Evolutionary conservation across 306 rosid genomes (phyloP).

Genomic region (Dryas octopetala): DNA sequence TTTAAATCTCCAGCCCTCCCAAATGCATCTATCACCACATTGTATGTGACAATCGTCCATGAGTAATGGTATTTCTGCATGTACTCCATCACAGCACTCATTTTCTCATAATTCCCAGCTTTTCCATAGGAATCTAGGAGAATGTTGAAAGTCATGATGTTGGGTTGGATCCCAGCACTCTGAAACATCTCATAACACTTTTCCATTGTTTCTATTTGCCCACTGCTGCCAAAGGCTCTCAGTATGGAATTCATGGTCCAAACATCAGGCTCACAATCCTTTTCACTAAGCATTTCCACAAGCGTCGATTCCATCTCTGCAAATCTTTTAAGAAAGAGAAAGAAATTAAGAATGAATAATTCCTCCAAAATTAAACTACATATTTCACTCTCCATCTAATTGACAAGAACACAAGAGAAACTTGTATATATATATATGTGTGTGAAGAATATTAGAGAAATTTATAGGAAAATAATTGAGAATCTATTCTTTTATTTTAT

Average conservation of each 20-base stretch:
- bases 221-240: slow-evolving; percentile 81
- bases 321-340: slow-evolving; percentile 51
- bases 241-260: slow-evolving; percentile 97
- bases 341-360: slow-evolving; percentile 19
- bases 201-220: slow-evolving; percentile 92
- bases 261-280: slow-evolving; percentile 71
- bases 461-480: neutral
- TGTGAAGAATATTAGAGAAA: neutral
- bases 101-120: slow-evolving; percentile 53
- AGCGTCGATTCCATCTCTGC: slow-evolving; percentile 82
- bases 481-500: slow-evolving; percentile 1
- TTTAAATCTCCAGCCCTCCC: slow-evolving; percentile 90
- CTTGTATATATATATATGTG: too few species aligned
- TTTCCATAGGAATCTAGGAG: slow-evolving; percentile 85
- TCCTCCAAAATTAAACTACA: slow-evolving; percentile 14
- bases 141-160: slow-evolving; percentile 82
- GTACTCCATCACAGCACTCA: slow-evolving; percentile 94
- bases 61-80: slow-evolving; percentile 92
- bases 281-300: slow-evolving; percentile 69
- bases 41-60: slow-evolving; percentile 88
- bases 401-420: slow-evolving; percentile 24
- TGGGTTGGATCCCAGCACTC: slow-evolving; percentile 80
- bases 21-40: slow-evolving; percentile 86
- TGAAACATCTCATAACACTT: slow-evolving; percentile 85
- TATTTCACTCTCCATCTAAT: slow-evolving; percentile 33